Conservation (phyloP, 306 rosid genomes). For the Hippophae rhamnoides region DNA sequence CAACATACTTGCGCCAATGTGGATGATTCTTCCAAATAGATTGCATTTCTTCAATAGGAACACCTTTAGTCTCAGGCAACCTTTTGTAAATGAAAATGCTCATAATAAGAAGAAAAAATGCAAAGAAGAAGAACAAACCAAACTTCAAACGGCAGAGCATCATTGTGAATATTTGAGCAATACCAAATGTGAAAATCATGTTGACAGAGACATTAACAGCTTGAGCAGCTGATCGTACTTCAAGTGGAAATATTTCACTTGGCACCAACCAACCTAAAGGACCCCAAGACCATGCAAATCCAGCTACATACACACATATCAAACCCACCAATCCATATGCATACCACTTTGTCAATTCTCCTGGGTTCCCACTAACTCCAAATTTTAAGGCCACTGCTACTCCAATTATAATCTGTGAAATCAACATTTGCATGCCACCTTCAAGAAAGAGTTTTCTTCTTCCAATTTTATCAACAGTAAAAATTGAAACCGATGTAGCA, state of each 20-base stretch:
- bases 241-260: constrained; percentile 62
- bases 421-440: constrained; percentile 71
- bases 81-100: constrained; percentile 38
- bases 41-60: constrained; percentile 65
- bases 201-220: constrained; percentile 42
- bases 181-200: constrained; percentile 56
- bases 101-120: constrained; percentile 42
- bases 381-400: constrained; percentile 44
- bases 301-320: constrained; percentile 49
- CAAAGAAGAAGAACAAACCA: constrained; percentile 60
- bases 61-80: constrained; percentile 62
- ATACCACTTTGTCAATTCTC: constrained; percentile 34
- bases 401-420: constrained; percentile 46
- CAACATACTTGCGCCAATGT: constrained; percentile 43
- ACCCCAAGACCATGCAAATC: constrained; percentile 84
- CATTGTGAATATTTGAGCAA: constrained; percentile 54
- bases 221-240: constrained; percentile 60
- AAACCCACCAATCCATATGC: constrained; percentile 32
- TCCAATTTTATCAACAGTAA: constrained; percentile 50
- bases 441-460: constrained; percentile 57
- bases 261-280: constrained; percentile 83
- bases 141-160: constrained; percentile 68
- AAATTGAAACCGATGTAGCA: constrained; percentile 41
- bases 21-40: constrained; percentile 51
- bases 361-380: constrained; percentile 54